phyloP scores from a whole-genome alignment of 2,329 filamentous ascomycete genomes.

The Pseudogymnoascus sp. region DNA sequence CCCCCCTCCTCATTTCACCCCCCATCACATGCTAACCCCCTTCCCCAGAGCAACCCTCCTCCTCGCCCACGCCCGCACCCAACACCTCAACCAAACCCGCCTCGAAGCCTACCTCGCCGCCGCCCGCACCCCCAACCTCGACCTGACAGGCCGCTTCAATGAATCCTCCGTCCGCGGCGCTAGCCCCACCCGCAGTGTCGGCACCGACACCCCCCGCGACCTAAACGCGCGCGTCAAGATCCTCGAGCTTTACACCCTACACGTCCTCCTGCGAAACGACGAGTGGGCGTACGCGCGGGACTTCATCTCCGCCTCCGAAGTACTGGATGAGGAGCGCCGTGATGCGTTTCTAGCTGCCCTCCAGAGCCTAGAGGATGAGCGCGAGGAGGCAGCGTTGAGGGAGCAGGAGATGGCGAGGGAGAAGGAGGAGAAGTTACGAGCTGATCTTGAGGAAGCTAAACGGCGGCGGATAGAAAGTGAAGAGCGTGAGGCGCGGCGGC shows the following conservation, averaged over 20 bases:
- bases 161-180: constrained; percentile 51
- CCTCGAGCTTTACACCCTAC: constrained; percentile 88
- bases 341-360: constrained; percentile 84
- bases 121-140: constrained; percentile 62
- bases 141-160: constrained; percentile 56
- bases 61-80: constrained; percentile 79
- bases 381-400: constrained; percentile 56
- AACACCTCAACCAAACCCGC: constrained; percentile 75
- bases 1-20: constrained; percentile 8
- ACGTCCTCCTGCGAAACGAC: constrained; percentile 85
- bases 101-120: constrained; percentile 85
- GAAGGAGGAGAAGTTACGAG: constrained; percentile 49
- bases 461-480: constrained; percentile 51
- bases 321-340: constrained; percentile 84
- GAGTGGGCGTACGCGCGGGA: constrained; percentile 95
- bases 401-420: constrained; percentile 51
- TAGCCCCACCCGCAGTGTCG: constrained; percentile 40
- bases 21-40: constrained; percentile 19
- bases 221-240: constrained; percentile 82
- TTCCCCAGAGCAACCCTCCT: constrained; percentile 69
- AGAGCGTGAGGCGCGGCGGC: constrained; percentile 33
- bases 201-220: constrained; percentile 75
- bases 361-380: constrained; percentile 76
- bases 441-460: constrained; percentile 50
- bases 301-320: constrained; percentile 78